Evolutionary conservation across 768 basidiomycete genomes (phyloP).

Genomic region (Chalciporus sphaerocephalus): DNA sequence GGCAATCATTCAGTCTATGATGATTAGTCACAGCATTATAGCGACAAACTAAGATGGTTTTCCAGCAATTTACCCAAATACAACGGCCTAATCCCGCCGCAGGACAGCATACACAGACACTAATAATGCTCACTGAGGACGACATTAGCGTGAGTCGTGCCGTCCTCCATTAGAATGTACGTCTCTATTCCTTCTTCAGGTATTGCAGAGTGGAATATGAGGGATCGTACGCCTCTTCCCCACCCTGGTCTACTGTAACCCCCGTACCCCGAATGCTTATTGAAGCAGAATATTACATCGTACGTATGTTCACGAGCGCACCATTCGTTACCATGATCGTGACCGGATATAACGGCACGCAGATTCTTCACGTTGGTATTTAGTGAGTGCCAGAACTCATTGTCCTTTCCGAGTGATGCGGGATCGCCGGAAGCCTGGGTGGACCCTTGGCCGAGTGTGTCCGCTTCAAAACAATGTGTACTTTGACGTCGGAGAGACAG

Average conservation of each 20-base stretch:
- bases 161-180: constrained; percentile 62
- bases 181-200: constrained; percentile 49
- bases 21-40: too few species aligned
- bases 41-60: too few species aligned
- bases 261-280: constrained; percentile 74
- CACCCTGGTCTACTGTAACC: constrained; percentile 49
- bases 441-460: constrained; percentile 50
- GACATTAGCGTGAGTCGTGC: constrained; percentile 53
- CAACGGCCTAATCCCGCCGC: not conserved
- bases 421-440: constrained; percentile 50
- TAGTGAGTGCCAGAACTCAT: constrained; percentile 59
- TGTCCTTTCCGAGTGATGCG: constrained; percentile 43
- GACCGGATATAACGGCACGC: constrained; percentile 65
- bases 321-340: constrained; percentile 81
- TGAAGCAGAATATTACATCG: constrained; percentile 66
- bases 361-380: constrained; percentile 59
- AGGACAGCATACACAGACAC: not conserved
- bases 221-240: constrained; percentile 64
- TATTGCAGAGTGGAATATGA: constrained; percentile 50
- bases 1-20: too few species aligned
- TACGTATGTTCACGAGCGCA: constrained; percentile 62
- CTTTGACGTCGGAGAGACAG: not conserved
- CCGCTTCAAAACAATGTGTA: constrained; percentile 37
- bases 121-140: constrained; percentile 41
- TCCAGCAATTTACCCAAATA: not conserved